phyloP scores from a whole-genome alignment of 1,139 yeast species.

The Geotrichum australiense region DNA sequence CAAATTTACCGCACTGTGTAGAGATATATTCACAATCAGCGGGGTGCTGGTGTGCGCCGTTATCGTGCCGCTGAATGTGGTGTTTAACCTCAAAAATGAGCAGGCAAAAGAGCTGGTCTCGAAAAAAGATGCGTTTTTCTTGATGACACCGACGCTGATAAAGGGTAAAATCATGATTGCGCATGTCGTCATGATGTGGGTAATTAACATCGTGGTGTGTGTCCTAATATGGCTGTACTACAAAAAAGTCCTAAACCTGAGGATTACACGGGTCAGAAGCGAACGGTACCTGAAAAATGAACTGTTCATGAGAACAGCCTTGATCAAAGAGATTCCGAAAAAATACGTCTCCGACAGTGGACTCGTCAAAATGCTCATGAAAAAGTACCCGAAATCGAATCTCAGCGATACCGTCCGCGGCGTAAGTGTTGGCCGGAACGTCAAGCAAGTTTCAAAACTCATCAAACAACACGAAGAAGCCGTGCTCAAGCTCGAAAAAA shows the following conservation, averaged over 20 bases:
- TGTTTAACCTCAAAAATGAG: slow-evolving; percentile 27
- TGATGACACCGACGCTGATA: slow-evolving; percentile 35
- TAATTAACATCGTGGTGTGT: slow-evolving; percentile 27
- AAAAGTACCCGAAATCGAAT: slow-evolving; percentile 18
- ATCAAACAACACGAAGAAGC: slow-evolving; percentile 27
- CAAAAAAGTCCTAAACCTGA: slow-evolving; percentile 27
- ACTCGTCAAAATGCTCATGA: slow-evolving; percentile 25
- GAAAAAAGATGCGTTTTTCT: slow-evolving; percentile 31
- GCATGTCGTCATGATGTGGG: slow-evolving; percentile 35
- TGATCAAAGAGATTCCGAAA: slow-evolving; percentile 33
- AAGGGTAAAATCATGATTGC: slow-evolving; percentile 31
- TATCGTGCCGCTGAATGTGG: slow-evolving; percentile 37
- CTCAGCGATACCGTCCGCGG: slow-evolving; percentile 24
- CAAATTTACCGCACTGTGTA: slow-evolving; percentile 32
- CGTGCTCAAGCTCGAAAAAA: slow-evolving; percentile 30
- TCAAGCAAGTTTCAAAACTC: slow-evolving; percentile 28
- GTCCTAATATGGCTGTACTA: slow-evolving; percentile 31
- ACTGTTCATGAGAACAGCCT: slow-evolving; percentile 32
- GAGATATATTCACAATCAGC: slow-evolving; percentile 31
- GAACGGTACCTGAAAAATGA: slow-evolving; percentile 27
- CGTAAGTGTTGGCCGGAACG: slow-evolving; percentile 32
- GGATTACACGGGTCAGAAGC: slow-evolving; percentile 28
- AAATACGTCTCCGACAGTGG: slow-evolving; percentile 28
- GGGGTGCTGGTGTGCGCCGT: slow-evolving; percentile 33
- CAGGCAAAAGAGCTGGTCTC: slow-evolving; percentile 23